These are phyloP conservation scores for Malus hybrid DNA, from an alignment of 331 rosid species.

Conservation along the genomic window DNA sequence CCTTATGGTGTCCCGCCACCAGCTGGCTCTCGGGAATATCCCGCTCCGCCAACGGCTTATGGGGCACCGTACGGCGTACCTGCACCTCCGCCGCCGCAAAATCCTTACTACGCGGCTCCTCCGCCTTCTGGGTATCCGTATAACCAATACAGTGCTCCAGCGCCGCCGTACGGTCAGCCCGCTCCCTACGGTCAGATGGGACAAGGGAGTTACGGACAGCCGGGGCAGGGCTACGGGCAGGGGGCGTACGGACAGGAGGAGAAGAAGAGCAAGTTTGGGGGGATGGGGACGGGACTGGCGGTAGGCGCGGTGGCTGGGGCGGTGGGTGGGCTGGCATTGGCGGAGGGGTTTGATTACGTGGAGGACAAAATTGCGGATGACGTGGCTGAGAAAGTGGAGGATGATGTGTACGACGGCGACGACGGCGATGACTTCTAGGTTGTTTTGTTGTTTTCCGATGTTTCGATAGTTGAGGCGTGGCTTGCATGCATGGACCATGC, in stretches of 20 bases:
- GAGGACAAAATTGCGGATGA: slow-evolving; percentile 61
- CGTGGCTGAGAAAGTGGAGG: slow-evolving; percentile 57
- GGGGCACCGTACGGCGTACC: background rate
- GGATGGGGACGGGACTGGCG: slow-evolving; percentile 91
- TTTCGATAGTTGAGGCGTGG: background rate
- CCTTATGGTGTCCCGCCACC: slow-evolving; percentile 54
- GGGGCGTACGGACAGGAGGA: slow-evolving; percentile 24
- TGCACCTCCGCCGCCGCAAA: slow-evolving; percentile 2
- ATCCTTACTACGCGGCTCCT: background rate
- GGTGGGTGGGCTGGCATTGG: slow-evolving; percentile 64
- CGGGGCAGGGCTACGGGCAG: slow-evolving; percentile 30
- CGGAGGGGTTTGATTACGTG: slow-evolving; percentile 50
- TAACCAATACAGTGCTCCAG: background rate
- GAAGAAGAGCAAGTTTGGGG: slow-evolving; percentile 68
- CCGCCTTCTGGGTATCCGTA: background rate
- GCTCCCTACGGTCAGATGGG: background rate
- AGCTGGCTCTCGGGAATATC: background rate
- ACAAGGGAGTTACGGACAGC: slow-evolving; percentile 13
- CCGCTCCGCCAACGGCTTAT: slow-evolving; percentile 40
- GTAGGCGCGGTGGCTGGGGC: slow-evolving; percentile 75
- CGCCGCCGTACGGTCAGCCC: slow-evolving; percentile 17
- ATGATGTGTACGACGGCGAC: slow-evolving; percentile 36
- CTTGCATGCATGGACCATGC: background rate
- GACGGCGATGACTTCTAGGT: slow-evolving; percentile 37
- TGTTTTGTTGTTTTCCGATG: background rate